Percentiles rank a stretch among this genome's conserved stretches.
These are phyloP conservation scores for Phytopythium delawarense DNA, from an alignment of 352 stramenopile species.

Conservation along the genomic window DNA sequence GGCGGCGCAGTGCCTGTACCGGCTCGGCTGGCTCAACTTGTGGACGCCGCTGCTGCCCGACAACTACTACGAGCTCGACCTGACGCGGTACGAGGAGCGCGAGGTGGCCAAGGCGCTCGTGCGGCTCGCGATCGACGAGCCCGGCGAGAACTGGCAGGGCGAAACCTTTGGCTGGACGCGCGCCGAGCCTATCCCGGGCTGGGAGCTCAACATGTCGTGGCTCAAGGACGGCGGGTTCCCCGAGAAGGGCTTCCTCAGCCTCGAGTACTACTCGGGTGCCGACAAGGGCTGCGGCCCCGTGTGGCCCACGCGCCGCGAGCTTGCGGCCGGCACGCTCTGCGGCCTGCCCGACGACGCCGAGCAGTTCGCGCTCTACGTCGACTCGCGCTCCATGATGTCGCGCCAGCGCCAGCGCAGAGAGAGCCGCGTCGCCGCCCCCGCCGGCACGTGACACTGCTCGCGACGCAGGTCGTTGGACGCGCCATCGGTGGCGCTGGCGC, in stretches of 20 bases:
- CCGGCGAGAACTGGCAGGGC: constrained; percentile 75
- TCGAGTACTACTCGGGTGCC: constrained; percentile 76
- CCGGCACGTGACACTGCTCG: too few relatives aligned
- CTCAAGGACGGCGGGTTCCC: constrained; percentile 75
- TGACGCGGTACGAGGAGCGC: constrained; percentile 66
- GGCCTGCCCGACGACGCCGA: constrained; percentile 46
- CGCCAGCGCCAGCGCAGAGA: constrained; percentile 12
- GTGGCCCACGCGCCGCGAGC: constrained; percentile 56
- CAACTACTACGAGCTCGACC: constrained; percentile 75
- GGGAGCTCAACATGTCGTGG: constrained; percentile 80
- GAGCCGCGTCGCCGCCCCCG: not conserved
- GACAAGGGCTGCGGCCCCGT: constrained; percentile 70
- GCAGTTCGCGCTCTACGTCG: constrained; percentile 46
- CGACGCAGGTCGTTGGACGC: not conserved
- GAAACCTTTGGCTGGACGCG: constrained; percentile 77
- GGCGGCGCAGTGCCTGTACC: constrained; percentile 52
- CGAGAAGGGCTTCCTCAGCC: constrained; percentile 67
- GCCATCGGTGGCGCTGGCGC: too few relatives aligned
- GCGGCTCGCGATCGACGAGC: constrained; percentile 73
- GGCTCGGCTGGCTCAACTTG: constrained; percentile 70
- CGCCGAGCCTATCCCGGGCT: constrained; percentile 73
- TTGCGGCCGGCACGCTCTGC: constrained; percentile 45
- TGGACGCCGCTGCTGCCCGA: constrained; percentile 63
- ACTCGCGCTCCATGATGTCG: constrained; percentile 46
- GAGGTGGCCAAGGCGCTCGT: constrained; percentile 72